Evolutionary conservation across 805 yeast genomes (phyloP).

Genomic region (Wickerhamiella occidentalis): DNA sequence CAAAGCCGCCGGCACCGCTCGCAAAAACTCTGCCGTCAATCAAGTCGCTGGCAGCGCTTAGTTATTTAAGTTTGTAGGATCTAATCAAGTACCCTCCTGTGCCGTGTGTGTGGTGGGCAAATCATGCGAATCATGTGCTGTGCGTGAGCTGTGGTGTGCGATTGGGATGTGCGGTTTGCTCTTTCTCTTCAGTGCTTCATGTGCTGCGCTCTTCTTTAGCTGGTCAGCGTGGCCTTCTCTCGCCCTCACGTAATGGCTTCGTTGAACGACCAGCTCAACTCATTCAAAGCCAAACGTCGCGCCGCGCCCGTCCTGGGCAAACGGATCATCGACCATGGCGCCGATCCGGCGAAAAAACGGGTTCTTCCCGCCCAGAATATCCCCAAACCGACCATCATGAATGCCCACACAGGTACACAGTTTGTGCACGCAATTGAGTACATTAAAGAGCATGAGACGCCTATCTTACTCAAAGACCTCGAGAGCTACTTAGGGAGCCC

Average conservation of each 20-base stretch:
- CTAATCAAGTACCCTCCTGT: no score
- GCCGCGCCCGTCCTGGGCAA: constrained; percentile 41
- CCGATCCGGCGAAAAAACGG: constrained; percentile 20
- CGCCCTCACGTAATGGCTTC: constrained; percentile 26
- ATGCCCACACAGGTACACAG: constrained; percentile 63
- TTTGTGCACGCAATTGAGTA: constrained; percentile 84
- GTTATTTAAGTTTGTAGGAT: no score
- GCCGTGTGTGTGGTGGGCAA: no score
- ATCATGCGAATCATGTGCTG: no score
- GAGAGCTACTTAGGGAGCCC: constrained; percentile 52
- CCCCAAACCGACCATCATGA: constrained; percentile 13
- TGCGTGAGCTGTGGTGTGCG: no score
- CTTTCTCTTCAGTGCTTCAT: no score
- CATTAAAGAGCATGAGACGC: constrained; percentile 55
- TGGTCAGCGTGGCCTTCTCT: no score
- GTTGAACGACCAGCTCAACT: constrained; percentile 46
- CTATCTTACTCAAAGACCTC: constrained; percentile 54
- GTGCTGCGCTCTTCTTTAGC: no score
- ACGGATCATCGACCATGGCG: constrained; percentile 16
- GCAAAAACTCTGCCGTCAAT: constrained; percentile 23
- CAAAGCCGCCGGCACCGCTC: constrained; percentile 34
- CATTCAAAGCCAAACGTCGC: constrained; percentile 50
- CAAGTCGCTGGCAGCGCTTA: constrained; percentile 19
- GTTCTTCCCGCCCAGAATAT: constrained; percentile 14
- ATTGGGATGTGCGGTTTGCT: no score